Evolutionary conservation across 2,329 filamentous ascomycete genomes (phyloP), one percentile per base, ranked within the genome.

Genomic region (Dactylonectria estremocensis): DNA sequence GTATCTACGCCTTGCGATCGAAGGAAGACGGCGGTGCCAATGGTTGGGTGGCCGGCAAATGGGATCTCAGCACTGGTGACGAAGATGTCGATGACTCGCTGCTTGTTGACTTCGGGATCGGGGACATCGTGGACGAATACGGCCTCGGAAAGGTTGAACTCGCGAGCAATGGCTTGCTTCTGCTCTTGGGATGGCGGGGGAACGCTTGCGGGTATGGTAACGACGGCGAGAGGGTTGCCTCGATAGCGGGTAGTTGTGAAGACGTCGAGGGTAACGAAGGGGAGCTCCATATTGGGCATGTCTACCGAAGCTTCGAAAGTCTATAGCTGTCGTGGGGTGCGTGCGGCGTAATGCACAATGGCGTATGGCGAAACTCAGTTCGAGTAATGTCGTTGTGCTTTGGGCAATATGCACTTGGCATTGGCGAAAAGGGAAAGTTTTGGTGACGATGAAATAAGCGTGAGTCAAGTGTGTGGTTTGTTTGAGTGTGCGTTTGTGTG

Each of bases 81-180:
- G 81, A 91, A 91, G 72, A 92, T 91, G 77, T 90, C 87, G 70
- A 91, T 83, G 60, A 79, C 79, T 49, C 86, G 79, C 37, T 73
- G 54, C 64, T 61, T 68, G 67, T 80, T 74, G 61, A 77, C 66
- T 71, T 68, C 76, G 13, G 71, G 65, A 22, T 81, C 79, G 31
- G 78, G 72, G 54, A 77, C 69, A 55, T 86, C 84, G 79, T 91
- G 87, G 37, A 91, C 78, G 74, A 91, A 91, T 53, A 90, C 87
- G 0, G 89, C 91, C 78, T 91, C 89, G 57, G 87, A 89, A 73
- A 89, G 86, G 78, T 89, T 90, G 81, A 91, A 91, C 78, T 92
- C 90, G 63, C 83, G 81, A 49, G 89, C 88, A 67, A 91, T 86
- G 68, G 79, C 75, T 74, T 90, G 88, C 75, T 91, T 91, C 74